phyloP scores from a whole-genome alignment of 1,284 basidiomycete genomes.

The Moesziomyces globuligerus region DNA sequence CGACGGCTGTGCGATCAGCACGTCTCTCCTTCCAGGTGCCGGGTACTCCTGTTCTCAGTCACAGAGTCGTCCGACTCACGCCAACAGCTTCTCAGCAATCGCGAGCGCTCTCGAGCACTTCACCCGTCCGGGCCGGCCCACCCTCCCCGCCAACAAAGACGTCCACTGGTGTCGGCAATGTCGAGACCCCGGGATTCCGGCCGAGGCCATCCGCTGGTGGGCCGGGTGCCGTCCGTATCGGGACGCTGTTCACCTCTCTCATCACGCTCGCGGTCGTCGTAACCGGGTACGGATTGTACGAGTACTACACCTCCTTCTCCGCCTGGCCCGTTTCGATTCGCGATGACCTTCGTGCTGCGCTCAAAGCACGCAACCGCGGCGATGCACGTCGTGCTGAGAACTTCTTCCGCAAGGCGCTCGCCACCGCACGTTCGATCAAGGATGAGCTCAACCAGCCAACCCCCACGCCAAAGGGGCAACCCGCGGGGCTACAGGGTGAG shows the following conservation, averaged over 20 bases:
- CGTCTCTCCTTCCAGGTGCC: background rate
- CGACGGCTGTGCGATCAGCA: constrained; percentile 5
- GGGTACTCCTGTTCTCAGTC: background rate
- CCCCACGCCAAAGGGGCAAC: constrained; percentile 25
- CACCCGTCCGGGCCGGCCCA: background rate
- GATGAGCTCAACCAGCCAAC: constrained; percentile 38
- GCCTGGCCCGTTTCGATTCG: constrained; percentile 66
- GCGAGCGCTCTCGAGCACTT: background rate
- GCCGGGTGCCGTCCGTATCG: constrained; percentile 28
- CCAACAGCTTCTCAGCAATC: background rate
- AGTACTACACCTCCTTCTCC: constrained; percentile 64
- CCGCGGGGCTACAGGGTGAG: constrained; percentile 15
- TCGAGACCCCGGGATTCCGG: constrained; percentile 30
- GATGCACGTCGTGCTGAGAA: constrained; percentile 57
- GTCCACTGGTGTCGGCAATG: constrained; percentile 19
- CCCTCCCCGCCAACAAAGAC: constrained; percentile 13
- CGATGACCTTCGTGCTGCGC: constrained; percentile 61
- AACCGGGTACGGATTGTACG: constrained; percentile 63
- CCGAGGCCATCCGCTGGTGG: constrained; percentile 22
- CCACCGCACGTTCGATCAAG: constrained; percentile 40
- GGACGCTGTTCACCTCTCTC: constrained; percentile 47
- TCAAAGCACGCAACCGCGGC: constrained; percentile 62
- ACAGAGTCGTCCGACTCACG: background rate
- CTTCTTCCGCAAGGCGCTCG: constrained; percentile 58
- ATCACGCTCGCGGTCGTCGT: constrained; percentile 58